Percentiles rank a stretch among this genome's conserved stretches.
These are phyloP conservation scores for Salix purpurea DNA, from an alignment of 345 rosid genomes.

Conservation along the genomic window DNA sequence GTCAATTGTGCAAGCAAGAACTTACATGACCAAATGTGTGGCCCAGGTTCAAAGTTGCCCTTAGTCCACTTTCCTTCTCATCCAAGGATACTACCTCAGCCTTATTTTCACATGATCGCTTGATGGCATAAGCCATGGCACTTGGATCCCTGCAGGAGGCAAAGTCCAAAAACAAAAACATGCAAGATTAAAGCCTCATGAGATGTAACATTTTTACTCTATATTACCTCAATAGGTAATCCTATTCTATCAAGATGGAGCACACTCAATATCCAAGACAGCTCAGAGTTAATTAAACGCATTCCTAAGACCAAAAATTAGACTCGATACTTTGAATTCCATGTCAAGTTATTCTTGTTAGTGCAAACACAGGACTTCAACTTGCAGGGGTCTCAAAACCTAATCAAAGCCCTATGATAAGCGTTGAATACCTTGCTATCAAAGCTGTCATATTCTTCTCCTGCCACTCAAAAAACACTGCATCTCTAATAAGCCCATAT, in stretches of 20 bases:
- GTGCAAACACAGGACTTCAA: too few relatives aligned
- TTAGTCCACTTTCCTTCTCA: constrained; percentile 90
- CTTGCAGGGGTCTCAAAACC: not conserved
- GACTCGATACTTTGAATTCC: not conserved
- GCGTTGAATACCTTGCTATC: constrained; percentile 62
- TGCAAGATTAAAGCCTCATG: not conserved
- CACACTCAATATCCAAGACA: not conserved
- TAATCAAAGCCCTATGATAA: not conserved
- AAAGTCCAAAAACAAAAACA: constrained; percentile 2
- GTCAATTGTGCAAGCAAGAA: constrained; percentile 7
- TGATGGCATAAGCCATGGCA: constrained; percentile 84
- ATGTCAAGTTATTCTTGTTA: not conserved
- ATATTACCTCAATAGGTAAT: not conserved
- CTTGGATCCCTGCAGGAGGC: constrained; percentile 66
- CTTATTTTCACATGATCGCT: constrained; percentile 94
- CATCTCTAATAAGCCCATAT: constrained; percentile 94
- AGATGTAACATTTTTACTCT: too few relatives aligned
- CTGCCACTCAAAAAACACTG: constrained; percentile 93
- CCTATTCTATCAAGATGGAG: not conserved
- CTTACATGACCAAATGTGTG: constrained; percentile 99
- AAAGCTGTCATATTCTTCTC: constrained; percentile 72
- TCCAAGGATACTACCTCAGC: constrained; percentile 96
- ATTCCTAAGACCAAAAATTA: constrained; percentile 2
- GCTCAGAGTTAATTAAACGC: not conserved
- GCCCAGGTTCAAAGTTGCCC: constrained; percentile 93